Evolutionary conservation across 176 grass and related monocot genomes (phyloP).

Genomic region (Oropetium thomaeum): DNA sequence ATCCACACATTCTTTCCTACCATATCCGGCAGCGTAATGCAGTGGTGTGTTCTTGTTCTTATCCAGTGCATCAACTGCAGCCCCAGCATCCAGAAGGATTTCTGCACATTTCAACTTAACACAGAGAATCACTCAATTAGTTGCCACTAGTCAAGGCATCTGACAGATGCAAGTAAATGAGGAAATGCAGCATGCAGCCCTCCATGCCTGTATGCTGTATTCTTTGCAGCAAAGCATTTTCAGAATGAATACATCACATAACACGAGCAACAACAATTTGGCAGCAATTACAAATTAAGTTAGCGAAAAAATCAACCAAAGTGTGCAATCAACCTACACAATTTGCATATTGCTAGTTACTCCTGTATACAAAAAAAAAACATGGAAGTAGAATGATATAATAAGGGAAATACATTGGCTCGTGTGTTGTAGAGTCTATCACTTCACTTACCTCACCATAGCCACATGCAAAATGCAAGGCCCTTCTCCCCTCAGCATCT

Average conservation of each 20-base stretch:
- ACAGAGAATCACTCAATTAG: conserved; percentile 5
- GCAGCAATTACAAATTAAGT: background rate
- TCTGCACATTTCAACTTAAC: conserved; percentile 64
- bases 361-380: background rate
- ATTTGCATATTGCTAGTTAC: background rate
- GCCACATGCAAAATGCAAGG: conserved; percentile 99
- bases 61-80: conserved; percentile 68
- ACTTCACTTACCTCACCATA: conserved; percentile 71
- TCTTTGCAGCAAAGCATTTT: background rate
- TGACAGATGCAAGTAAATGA: conserved; percentile 3
- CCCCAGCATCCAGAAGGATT: conserved; percentile 69
- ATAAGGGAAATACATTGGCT: background rate
- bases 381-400: background rate
- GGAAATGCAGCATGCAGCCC: background rate
- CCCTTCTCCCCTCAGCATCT: conserved; percentile 83
- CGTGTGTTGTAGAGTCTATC: background rate
- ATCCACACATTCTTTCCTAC: conserved; percentile 77
- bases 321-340: background rate
- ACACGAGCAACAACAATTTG: background rate
- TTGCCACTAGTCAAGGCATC: background rate
- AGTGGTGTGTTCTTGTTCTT: conserved; percentile 89
- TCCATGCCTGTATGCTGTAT: background rate
- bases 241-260: background rate
- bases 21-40: conserved; percentile 87
- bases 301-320: background rate